Base-by-base conservation (phyloP, 2,329 filamentous ascomycete species). In the Penicillium hordei region DNA sequence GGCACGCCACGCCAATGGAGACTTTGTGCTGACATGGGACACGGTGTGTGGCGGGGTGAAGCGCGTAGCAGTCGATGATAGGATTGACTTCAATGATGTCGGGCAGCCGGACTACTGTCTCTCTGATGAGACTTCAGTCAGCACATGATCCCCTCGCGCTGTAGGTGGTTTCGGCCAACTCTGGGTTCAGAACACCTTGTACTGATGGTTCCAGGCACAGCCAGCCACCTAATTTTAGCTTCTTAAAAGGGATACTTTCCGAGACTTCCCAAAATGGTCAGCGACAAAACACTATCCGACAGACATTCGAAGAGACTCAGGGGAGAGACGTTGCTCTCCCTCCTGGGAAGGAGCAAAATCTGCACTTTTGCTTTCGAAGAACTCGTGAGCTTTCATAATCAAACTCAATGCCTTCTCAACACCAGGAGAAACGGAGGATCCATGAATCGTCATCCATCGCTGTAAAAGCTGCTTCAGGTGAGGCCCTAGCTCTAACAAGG, bases 381-480 rank as follows among this genome's bases (percentile, higher is more conserved):
- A 52, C n/a, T 27, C 42, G 19, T 59, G 52, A 10, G 42, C 52
- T 43, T 59, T 59, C 48, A 55, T 42, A 17, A 55, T 55, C 17
- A 59, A 7, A 25, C 56, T 43, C 23, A 52, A 39, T 10, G 46
- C 23, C 12, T 55, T 59, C 36, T 52, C 52, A 5, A 59, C 36
- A n/a, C 57, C 43, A 13, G 52, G 52, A 29, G 57, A 59, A 34
- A 51, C 15, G 4, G 23, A 48, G 33, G 52, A 55, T 19, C 17
- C 57, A 38, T 59, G 57, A 2, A 59, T 55, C 2, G 19, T 27
- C 44, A 55, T 55, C 48, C 52, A 59, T 52, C 36, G 42, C 23
- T 52, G 27, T 19, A 59, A 43, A 31, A 29, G 48, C 15, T 25
- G 29, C 34, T 52, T 5, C 12, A 55, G 10, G 25, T 44, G 46